phyloP scores from a whole-genome alignment of 495 filamentous ascomycete species.

The Xylaria longipes region DNA sequence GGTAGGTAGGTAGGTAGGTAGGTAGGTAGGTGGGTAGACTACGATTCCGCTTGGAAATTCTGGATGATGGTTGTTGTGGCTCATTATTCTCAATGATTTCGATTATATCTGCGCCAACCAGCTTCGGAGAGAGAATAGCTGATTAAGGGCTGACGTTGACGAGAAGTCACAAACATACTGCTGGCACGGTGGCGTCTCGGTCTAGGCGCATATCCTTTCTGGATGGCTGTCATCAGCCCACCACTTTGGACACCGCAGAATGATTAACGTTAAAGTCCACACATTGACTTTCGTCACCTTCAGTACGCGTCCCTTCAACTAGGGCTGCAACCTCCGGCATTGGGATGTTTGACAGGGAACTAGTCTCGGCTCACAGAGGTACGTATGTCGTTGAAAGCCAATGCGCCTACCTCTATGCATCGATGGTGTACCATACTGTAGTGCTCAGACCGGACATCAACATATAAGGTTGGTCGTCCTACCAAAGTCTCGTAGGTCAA shows the following conservation, averaged over 20 bases:
- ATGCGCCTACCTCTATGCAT: constrained; percentile 12
- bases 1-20: background rate
- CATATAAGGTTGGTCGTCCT: constrained; percentile 1
- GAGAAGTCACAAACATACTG: background rate
- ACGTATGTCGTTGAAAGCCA: constrained; percentile 35
- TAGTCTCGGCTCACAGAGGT: constrained; percentile 23
- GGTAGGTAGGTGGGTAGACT: background rate
- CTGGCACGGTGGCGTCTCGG: background rate
- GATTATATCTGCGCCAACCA: background rate
- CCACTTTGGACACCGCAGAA: background rate
- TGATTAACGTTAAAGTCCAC: constrained; percentile 9
- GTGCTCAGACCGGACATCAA: background rate
- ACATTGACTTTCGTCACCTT: constrained; percentile 10
- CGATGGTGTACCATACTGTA: background rate
- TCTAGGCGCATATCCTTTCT: background rate
- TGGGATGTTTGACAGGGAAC: background rate
- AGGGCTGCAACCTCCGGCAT: constrained; percentile 4
- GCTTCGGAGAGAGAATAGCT: background rate
- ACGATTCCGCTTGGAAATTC: background rate
- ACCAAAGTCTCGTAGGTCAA: background rate
- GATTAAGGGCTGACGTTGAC: background rate
- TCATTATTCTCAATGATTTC: background rate
- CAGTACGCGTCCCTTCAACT: constrained; percentile 15
- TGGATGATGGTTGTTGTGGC: background rate
- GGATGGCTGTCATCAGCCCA: background rate